A percentile compares a stretch with the other conserved stretches of the same genome.
Evolutionary conservation across 768 basidiomycete genomes (phyloP).

Genomic region (Dendrothele bispora): DNA sequence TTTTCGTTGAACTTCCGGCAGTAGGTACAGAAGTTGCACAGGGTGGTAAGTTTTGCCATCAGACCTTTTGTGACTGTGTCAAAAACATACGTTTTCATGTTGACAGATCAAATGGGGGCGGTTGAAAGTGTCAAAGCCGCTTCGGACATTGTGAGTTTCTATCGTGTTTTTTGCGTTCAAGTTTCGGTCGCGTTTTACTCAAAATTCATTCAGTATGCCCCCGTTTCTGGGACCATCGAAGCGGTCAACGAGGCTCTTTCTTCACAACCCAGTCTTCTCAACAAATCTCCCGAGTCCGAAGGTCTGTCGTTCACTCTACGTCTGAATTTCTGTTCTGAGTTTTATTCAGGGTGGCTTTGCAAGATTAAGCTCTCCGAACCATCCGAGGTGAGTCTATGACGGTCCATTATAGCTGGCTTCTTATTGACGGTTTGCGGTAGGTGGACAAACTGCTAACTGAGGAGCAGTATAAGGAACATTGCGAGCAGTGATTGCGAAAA

Average conservation of each 20-base stretch:
- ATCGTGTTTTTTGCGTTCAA: conserved; percentile 8
- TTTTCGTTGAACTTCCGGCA: conserved; percentile 88
- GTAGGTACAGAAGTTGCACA: conserved; percentile 60
- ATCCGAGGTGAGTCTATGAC: conserved; percentile 56
- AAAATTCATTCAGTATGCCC: conserved; percentile 70
- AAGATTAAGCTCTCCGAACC: conserved; percentile 83
- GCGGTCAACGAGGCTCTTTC: conserved; percentile 76
- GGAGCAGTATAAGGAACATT: conserved; percentile 65
- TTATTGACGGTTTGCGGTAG: conserved; percentile 32
- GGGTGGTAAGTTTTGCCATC: conserved; percentile 61
- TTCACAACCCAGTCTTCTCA: conserved; percentile 74
- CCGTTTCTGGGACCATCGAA: conserved; percentile 81
- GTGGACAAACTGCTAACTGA: conserved; percentile 69
- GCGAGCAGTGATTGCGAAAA: conserved; percentile 20
- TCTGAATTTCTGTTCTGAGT: neutral
- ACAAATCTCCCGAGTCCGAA: conserved; percentile 82
- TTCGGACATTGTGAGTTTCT: conserved; percentile 77
- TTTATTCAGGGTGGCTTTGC: conserved; percentile 85
- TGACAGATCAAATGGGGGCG: conserved; percentile 83
- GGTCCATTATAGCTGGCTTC: neutral
- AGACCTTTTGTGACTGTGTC: neutral
- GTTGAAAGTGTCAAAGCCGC: conserved; percentile 97
- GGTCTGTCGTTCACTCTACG: conserved; percentile 49
- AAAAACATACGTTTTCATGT: neutral
- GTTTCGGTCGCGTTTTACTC: conserved; percentile 2